phyloP scores from a whole-genome alignment of 2,329 filamentous ascomycete genomes.

The Cadophora sp. region DNA sequence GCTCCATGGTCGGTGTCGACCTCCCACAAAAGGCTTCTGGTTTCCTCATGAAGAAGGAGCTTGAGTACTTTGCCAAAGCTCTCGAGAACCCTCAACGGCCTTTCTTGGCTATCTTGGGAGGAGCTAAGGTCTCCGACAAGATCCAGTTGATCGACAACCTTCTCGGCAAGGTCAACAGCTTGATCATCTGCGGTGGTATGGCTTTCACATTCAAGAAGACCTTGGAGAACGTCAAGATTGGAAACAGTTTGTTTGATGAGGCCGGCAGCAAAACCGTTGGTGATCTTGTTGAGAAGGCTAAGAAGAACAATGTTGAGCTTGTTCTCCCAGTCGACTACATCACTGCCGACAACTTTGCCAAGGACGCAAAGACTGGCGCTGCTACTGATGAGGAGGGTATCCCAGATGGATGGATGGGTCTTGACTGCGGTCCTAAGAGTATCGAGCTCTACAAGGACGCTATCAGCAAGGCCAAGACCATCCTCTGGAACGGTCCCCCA shows the following conservation, averaged over 20 bases:
- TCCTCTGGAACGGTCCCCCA: slow-evolving; percentile 98
- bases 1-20: slow-evolving; percentile 97
- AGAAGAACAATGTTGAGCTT: slow-evolving; percentile 94
- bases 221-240: slow-evolving; percentile 88
- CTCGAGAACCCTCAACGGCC: slow-evolving; percentile 92
- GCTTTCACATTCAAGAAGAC: slow-evolving; percentile 99
- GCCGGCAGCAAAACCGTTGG: slow-evolving; percentile 90
- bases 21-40: slow-evolving; percentile 96
- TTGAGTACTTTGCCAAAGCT: slow-evolving; percentile 98
- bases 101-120: slow-evolving; percentile 98
- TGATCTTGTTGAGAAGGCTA: slow-evolving; percentile 90
- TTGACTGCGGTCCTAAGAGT: slow-evolving; percentile 91
- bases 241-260: slow-evolving; percentile 91
- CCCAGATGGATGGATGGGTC: slow-evolving; percentile 96
- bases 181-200: slow-evolving; percentile 98
- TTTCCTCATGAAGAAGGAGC: slow-evolving; percentile 99
- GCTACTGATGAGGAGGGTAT: slow-evolving; percentile 90
- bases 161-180: slow-evolving; percentile 94
- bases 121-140: slow-evolving; percentile 99
- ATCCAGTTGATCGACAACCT: slow-evolving; percentile 99
- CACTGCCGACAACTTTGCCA: slow-evolving; percentile 92
- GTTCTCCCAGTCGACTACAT: slow-evolving; percentile 95
- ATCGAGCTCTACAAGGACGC: slow-evolving; percentile 87
- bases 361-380: slow-evolving; percentile 79
- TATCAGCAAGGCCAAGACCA: slow-evolving; percentile 89